phyloP scores from a whole-genome alignment of 1,139 yeast species.

The Pneumocystis canis region DNA sequence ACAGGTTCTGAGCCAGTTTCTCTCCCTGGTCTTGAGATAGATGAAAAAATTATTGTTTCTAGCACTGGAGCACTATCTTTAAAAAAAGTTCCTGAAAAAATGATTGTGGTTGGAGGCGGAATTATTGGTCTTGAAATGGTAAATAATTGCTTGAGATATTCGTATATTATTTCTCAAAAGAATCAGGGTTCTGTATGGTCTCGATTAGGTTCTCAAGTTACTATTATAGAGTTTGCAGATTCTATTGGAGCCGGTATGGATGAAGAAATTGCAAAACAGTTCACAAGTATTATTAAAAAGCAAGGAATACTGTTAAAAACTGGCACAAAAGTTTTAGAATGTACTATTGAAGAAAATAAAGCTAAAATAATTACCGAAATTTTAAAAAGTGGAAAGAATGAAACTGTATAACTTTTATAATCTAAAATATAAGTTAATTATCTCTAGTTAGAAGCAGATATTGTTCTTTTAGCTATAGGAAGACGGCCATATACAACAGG shows the following conservation, averaged over 20 bases:
- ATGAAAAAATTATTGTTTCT: constrained; percentile 92
- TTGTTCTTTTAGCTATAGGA: constrained; percentile 90
- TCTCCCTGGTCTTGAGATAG: constrained; percentile 94
- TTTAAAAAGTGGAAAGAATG: constrained; percentile 72
- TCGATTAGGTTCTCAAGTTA: constrained; percentile 89
- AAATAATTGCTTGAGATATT: not conserved
- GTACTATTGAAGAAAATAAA: constrained; percentile 71
- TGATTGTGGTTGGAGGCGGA: constrained; percentile 97
- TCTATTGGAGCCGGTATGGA: constrained; percentile 92
- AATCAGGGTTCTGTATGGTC: constrained; percentile 74
- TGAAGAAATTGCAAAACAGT: constrained; percentile 75
- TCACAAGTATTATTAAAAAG: constrained; percentile 80
- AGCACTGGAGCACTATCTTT: constrained; percentile 85
- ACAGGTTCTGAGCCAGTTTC: constrained; percentile 98
- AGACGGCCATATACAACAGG: constrained; percentile 96
- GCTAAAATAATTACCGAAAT: constrained; percentile 84
- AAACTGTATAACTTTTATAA: constrained; percentile 24
- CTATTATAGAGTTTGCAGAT: constrained; percentile 79
- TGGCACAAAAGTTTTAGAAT: constrained; percentile 80
- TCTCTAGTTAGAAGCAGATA: constrained; percentile 58
- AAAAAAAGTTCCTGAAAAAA: constrained; percentile 77
- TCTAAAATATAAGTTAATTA: constrained; percentile 2
- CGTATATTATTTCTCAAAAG: not conserved
- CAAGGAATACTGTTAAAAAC: constrained; percentile 91
- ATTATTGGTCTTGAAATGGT: constrained; percentile 94